Evolutionary conservation across 139 green algal genomes (phyloP), one percentile per base, ranked within the genome.

Genomic region (Auxenochlorella pyrenoidosa): DNA sequence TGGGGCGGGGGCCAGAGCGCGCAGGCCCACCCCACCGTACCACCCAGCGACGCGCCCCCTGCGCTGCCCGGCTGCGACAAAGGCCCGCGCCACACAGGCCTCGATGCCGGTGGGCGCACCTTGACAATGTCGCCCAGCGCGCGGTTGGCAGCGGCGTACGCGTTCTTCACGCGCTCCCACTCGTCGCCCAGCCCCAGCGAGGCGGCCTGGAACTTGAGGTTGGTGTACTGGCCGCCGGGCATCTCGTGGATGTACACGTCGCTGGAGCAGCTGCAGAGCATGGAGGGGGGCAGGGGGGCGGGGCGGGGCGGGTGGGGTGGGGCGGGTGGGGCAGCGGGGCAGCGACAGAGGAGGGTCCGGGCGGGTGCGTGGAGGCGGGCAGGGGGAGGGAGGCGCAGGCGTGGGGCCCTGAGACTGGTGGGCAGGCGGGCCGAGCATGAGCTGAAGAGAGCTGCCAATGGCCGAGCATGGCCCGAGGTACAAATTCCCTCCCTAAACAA

Each of bases 171-270:
- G 63, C 94, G 90, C 88, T 93, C 91, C 96, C 96, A 99, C 90
- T 96, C 89, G 44, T 94, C 90, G 0, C 94, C 96, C 60, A 99
- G 92, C 22, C 97, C 97, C 54, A 98, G 87, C 41, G 82, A 86
- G 32, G 89, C 73, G 22, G 93, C 89, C 88, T 98, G 95, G 91
- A 98, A 98, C 88, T 98, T 98, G 71, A 98, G 90, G 93, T 98
- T 98, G 86, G 96, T 97, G 92, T 97, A 98, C 90, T 98, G 94
- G 65, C 90, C 96, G 36, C 97, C 97, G 21, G 97, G 97, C 96
- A 99, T 99, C 90, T 99, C 96, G 90, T 99, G 97, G 73, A 93
- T 81, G 92, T 98, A 99, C 73, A 99, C 96, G 79, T 98, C 96
- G 44, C 79, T 88, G 88, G 84, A 92, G 89, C 85, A 89, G 75